Percentiles rank a stretch among this genome's conserved stretches.
phyloP scores from a whole-genome alignment of 2,329 filamentous ascomycete genomes.

The Sclerotiophoma versabilis region DNA sequence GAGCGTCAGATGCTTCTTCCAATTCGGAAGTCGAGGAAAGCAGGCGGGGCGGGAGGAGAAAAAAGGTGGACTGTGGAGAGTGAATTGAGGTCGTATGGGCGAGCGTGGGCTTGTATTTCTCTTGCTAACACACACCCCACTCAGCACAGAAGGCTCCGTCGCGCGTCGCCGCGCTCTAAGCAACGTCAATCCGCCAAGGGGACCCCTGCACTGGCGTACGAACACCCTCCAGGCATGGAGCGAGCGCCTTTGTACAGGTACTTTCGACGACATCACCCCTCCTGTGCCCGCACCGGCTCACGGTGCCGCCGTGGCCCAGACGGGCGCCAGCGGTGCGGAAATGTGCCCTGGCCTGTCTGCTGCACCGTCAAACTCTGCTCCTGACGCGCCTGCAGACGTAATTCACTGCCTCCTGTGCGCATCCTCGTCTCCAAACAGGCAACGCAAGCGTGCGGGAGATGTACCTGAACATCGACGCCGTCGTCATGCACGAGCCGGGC shows the following conservation, averaged over 20 bases:
- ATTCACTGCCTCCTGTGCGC: background rate
- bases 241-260: conserved; percentile 30
- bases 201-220: conserved; percentile 31
- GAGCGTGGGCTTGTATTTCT: conserved; percentile 36
- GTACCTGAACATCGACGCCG: conserved; percentile 37
- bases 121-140: conserved; percentile 34
- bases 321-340: conserved; percentile 1
- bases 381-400: background rate
- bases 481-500: conserved; percentile 33
- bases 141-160: conserved; percentile 26
- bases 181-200: conserved; percentile 37
- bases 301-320: conserved; percentile 11
- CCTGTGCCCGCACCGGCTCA: conserved; percentile 14
- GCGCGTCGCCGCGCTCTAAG: conserved; percentile 23
- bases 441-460: conserved; percentile 35
- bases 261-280: conserved; percentile 21
- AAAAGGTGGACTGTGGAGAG: conserved; percentile 26
- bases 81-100: conserved; percentile 25
- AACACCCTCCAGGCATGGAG: conserved; percentile 29
- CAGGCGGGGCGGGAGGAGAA: conserved; percentile 23
- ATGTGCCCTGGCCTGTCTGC: background rate
- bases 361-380: background rate
- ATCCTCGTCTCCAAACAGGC: conserved; percentile 7
- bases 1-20: conserved; percentile 5
- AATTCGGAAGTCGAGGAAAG: conserved; percentile 2